Evolutionary conservation across 768 basidiomycete species (phyloP), one percentile per base, ranked within the genome.

Genomic region (Suillus subalutaceus): DNA sequence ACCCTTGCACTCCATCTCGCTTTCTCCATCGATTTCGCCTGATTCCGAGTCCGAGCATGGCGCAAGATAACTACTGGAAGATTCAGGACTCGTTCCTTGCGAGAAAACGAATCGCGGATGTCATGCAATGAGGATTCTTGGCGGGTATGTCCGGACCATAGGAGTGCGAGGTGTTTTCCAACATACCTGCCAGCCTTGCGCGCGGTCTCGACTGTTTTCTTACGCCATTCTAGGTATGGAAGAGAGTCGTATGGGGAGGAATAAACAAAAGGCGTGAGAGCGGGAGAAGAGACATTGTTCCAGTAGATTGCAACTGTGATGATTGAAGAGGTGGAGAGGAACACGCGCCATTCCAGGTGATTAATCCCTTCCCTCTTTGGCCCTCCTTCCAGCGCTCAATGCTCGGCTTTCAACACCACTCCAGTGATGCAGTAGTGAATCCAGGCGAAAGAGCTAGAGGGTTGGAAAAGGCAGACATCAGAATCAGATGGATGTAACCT

Each of bases 181-280:
- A 86, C 78, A 20, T 86, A 81, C 1, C 89, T 77, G 0, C 89
- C 88, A 15, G 88, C 85, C 37, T 81, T 80, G 15, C 83, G 81
- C 0, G 89, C 89, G 52, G 82, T 80, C 48, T 80, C 77, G 1
- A 86, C 79, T 0, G 87, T 71, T 2, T 80, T 79, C 0, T 79
- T 70, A 0, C 90, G 84, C 90, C 90, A 92, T 68, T 90, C 89
- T 0, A 90, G 90, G 72, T 88, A 90, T 0, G 84, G 85, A 1
- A 89, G 73, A 0, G 84, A 68, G 63, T 73, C 73, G 32, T 73
- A 77, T 18, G 75, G 73, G 20, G 71, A 73, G 6, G 73, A 77
- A 41, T 73, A 78, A 18, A 69, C 66, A 3, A 74, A 70, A 12
- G 74, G 72, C 6, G 74, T 75, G 10, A 71, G 69, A 50, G 68